Evolutionary conservation across 352 stramenopile genomes (phyloP), one percentile per base, ranked within the genome.

Genomic region (Globisporangium sylvaticum): DNA sequence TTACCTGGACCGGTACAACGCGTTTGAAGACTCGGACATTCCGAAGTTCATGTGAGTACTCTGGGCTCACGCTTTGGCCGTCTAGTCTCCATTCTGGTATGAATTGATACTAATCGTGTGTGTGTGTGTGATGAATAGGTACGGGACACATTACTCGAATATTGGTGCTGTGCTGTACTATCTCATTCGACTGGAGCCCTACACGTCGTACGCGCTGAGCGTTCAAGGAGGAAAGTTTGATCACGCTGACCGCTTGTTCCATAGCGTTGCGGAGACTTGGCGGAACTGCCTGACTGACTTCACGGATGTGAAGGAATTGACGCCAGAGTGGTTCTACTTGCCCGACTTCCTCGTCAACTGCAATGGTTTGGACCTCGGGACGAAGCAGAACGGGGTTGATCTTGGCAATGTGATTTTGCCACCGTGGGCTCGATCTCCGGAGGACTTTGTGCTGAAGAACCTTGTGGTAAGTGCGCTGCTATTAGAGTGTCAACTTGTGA

Each of bases 111-210:
- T 24, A 24, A 24, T 32, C 15, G 12, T 42, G 25, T 50, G 44
- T 22, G 10, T 64, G n/a, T n/a, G n/a, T 32, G 7, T 61, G 44
- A 14, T 15, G 18, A 50, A 20, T 75, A 96, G 86, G 85, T 96
- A 96, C 66, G 88, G 88, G 10, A 91, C 88, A 9, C 88, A 96
- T 66, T 96, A 96, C 70, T 96, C 88, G 10, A 93, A 96, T 66
- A 89, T 95, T 24, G 98, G 96, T 0, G 97, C 98, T 70, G 97
- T 99, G 6, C 84, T 99, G 4, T 98, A 99, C 77, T 99, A 99
- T 74, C 79, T 99, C 29, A 94, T 99, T 75, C 92, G 98, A 9
- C 73, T 99, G n/a, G 97, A 99, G 75, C 98, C 97, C 12, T 99
- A 99, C 78, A 98, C 96, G 4, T 89, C 95, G 27, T 90, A 99